Conservation (phyloP, 352 stramenopile genomes). For the Aphanomyces astaci region DNA sequence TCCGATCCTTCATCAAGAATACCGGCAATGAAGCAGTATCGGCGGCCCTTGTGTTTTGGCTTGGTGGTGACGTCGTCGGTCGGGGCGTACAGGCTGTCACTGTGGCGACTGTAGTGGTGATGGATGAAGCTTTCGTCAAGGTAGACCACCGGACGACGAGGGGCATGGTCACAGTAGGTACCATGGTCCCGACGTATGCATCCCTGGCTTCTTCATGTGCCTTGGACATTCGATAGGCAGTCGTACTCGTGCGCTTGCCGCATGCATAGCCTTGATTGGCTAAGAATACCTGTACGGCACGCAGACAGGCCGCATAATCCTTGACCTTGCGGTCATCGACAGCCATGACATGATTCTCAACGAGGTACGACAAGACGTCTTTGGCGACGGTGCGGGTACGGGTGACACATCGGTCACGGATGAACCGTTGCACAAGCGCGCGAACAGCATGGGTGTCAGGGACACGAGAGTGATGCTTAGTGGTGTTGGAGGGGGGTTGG, state of each 20-base stretch:
- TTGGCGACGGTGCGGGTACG: not conserved
- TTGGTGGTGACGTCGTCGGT: not conserved
- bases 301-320: not conserved
- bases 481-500: not conserved
- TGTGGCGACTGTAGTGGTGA: not conserved
- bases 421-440: not conserved
- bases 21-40: not conserved
- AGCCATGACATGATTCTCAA: not conserved
- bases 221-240: not conserved
- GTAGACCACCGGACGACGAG: not conserved
- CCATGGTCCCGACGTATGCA: not conserved
- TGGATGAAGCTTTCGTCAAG: constrained; percentile 2
- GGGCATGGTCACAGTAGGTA: not conserved
- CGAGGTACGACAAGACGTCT: not conserved
- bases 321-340: not conserved
- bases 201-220: not conserved
- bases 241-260: not conserved
- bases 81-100: not conserved
- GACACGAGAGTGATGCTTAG: not conserved
- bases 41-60: not conserved
- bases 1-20: not conserved
- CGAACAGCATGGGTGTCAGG: not conserved
- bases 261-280: not conserved
- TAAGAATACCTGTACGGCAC: not conserved
- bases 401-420: not conserved